phyloP scores from a whole-genome alignment of 2,329 filamentous ascomycete species.

The Phialophora verrucosa region DNA sequence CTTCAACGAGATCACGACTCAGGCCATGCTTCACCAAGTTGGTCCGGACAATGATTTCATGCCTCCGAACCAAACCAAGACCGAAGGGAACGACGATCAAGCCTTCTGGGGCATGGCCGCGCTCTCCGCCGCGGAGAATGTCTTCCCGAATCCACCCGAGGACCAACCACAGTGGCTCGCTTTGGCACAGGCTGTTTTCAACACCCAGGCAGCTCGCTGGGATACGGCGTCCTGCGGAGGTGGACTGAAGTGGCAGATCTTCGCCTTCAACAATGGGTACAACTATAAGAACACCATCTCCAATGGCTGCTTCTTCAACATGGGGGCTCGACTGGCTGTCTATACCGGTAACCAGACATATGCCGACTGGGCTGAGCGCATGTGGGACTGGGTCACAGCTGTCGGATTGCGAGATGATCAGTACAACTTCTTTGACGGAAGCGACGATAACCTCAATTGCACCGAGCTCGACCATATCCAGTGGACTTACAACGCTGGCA shows the following conservation, averaged over 20 bases:
- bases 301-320: conserved; percentile 64
- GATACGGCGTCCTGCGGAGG: conserved; percentile 70
- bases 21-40: conserved; percentile 75
- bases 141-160: conserved; percentile 70
- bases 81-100: conserved; percentile 62
- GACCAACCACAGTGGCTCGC: conserved; percentile 76
- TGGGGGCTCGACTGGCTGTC: conserved; percentile 70
- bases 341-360: conserved; percentile 84
- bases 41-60: conserved; percentile 77
- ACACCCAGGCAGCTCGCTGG: conserved; percentile 75
- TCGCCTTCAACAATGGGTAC: conserved; percentile 73
- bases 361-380: conserved; percentile 72
- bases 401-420: conserved; percentile 58
- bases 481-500: conserved; percentile 64
- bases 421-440: conserved; percentile 63
- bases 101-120: conserved; percentile 86
- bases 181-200: conserved; percentile 78
- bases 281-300: conserved; percentile 64
- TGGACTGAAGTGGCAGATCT: conserved; percentile 86
- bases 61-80: conserved; percentile 62
- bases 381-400: conserved; percentile 62
- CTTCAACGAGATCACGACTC: conserved; percentile 71
- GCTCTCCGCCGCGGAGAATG: conserved; percentile 77
- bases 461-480: conserved; percentile 57
- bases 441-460: conserved; percentile 59